Conservation (phyloP, 331 rosid genomes). For the Acacia concinna region DNA sequence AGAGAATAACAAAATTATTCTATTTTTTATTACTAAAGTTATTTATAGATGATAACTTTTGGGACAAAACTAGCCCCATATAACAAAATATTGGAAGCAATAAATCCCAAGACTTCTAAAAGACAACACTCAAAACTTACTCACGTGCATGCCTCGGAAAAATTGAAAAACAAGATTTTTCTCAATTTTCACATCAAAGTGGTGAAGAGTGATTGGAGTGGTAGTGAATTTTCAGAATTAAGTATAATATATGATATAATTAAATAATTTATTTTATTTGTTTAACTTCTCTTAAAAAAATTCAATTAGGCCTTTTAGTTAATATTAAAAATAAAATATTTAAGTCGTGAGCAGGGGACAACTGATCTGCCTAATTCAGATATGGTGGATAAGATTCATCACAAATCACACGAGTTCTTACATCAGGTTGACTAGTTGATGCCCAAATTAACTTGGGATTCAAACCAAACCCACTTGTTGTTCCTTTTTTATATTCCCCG, state of each 20-base stretch:
- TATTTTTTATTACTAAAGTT: too few species aligned
- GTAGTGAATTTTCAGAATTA: background rate
- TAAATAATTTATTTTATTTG: too few species aligned
- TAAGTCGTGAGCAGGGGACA: background rate
- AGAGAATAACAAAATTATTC: too few species aligned
- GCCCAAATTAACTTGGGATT: background rate
- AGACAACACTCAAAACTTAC: too few species aligned
- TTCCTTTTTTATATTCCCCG: too few species aligned
- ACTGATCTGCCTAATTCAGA: background rate
- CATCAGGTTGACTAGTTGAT: background rate
- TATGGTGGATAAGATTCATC: background rate
- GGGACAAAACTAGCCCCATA: too few species aligned
- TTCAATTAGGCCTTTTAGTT: too few species aligned
- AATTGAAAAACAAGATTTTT: background rate
- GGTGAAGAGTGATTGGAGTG: background rate
- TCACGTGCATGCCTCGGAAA: background rate
- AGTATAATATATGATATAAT: too few species aligned
- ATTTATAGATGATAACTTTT: too few species aligned
- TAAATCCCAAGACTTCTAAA: background rate
- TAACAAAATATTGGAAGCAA: too few species aligned
- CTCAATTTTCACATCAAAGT: background rate
- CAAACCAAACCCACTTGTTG: conserved; percentile 2
- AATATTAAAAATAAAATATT: too few species aligned
- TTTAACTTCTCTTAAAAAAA: too few species aligned
- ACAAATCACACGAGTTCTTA: background rate